Evolutionary conservation across 129 eudicot species (phyloP).

Genomic region (Tanacetum coccineum): DNA sequence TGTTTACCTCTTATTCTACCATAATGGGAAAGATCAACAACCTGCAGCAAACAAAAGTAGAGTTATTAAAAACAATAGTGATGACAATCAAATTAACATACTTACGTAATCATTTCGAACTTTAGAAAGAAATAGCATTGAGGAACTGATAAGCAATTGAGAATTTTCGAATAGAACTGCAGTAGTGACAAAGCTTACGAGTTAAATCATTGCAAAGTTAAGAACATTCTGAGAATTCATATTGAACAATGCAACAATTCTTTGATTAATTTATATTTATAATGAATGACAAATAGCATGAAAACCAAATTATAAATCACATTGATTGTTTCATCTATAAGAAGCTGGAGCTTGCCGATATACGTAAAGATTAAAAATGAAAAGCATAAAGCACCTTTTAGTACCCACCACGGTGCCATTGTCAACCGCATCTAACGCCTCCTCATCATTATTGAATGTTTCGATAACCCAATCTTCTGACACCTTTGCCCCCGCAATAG

Average conservation of each 20-base stretch:
- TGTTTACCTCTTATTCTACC: conserved; percentile 80
- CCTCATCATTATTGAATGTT: conserved; percentile 59
- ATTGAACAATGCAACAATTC: not conserved
- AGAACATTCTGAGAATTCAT: not conserved
- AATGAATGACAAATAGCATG: not conserved
- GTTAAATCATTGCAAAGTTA: not conserved
- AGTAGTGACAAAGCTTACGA: too few species aligned
- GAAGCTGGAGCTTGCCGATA: conserved; percentile 6
- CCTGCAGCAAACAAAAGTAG: conserved; percentile 32
- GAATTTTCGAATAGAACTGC: too few species aligned
- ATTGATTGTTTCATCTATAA: not conserved
- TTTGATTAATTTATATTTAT: not conserved
- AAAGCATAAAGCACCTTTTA: conserved; percentile 26
- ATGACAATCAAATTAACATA: too few species aligned
- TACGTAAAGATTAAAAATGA: conserved; percentile 14
- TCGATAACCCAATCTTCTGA: conserved; percentile 50
- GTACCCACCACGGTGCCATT: conserved; percentile 66
- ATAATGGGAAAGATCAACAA: conserved; percentile 80
- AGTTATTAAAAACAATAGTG: not conserved
- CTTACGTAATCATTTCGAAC: too few species aligned
- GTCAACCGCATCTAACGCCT: conserved; percentile 61
- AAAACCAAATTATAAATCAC: not conserved
- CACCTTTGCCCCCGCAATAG: conserved; percentile 37
- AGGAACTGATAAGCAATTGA: too few species aligned
- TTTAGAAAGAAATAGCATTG: too few species aligned